Conservation (phyloP, 1,284 basidiomycete species). For the Cryptococcus hybrid region DNA sequence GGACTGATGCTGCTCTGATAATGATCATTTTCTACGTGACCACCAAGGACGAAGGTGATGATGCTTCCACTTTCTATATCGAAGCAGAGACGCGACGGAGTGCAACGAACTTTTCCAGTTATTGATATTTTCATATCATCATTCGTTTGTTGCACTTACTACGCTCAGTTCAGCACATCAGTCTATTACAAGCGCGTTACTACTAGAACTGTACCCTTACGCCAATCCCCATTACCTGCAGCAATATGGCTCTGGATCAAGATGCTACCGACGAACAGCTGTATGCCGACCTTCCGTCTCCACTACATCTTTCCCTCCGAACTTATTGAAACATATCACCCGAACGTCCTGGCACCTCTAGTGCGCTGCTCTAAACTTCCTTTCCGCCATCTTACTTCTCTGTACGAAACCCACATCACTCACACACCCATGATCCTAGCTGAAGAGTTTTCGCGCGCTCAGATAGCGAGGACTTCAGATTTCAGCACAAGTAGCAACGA, state of each 20-base stretch:
- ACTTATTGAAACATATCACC: conserved; percentile 51
- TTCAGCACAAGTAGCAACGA: conserved; percentile 56
- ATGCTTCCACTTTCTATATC: too few relatives aligned
- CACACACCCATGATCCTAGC: conserved; percentile 63
- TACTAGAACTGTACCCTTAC: too few relatives aligned
- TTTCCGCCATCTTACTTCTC: conserved; percentile 58
- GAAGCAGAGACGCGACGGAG: too few relatives aligned
- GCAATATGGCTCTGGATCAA: conserved; percentile 4
- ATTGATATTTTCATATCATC: too few relatives aligned
- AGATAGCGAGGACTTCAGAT: conserved; percentile 56
- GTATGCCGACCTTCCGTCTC: conserved; percentile 30
- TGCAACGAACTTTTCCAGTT: too few relatives aligned
- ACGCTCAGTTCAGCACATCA: too few relatives aligned
- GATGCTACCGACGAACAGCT: conserved; percentile 15
- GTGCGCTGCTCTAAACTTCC: conserved; percentile 61
- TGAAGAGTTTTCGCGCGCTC: conserved; percentile 57
- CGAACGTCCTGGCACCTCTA: conserved; percentile 56
- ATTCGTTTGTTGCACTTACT: too few relatives aligned
- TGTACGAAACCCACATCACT: conserved; percentile 60
- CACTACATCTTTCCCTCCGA: conserved; percentile 49
- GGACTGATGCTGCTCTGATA: too few relatives aligned
- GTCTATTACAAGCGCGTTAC: too few relatives aligned
- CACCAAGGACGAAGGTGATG: too few relatives aligned
- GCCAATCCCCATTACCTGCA: too few relatives aligned
- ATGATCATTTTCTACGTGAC: too few relatives aligned